A percentile compares a stretch with the other conserved stretches of the same genome.
phyloP scores from a whole-genome alignment of 768 basidiomycete species.

The Leucocoprinus sp. region DNA sequence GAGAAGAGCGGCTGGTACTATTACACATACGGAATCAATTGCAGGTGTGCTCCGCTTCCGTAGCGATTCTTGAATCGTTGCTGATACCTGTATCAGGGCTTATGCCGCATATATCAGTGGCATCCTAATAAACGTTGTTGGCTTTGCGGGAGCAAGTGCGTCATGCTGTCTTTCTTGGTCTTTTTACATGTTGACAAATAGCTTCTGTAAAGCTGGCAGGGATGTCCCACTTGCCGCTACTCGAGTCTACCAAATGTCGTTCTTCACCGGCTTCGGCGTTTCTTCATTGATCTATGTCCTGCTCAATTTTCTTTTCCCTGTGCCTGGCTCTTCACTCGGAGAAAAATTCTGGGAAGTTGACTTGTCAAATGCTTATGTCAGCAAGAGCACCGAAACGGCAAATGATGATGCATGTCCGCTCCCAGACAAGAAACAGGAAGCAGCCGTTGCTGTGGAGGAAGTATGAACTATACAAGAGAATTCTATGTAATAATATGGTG shows the following conservation, averaged over 20 bases:
- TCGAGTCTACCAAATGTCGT: conserved; percentile 69
- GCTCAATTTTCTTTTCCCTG: conserved; percentile 55
- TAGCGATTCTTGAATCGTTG: conserved; percentile 9
- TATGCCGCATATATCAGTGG: conserved; percentile 64
- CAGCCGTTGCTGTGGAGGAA: too few species aligned
- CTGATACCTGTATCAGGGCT: conserved; percentile 29
- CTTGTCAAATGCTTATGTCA: conserved; percentile 24
- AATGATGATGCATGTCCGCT: too few species aligned
- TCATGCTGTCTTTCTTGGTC: conserved; percentile 10
- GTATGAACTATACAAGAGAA: too few species aligned
- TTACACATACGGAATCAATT: conserved; percentile 69
- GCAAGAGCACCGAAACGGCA: background rate
- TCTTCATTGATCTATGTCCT: conserved; percentile 56
- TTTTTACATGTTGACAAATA: conserved; percentile 2
- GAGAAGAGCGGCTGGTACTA: conserved; percentile 59
- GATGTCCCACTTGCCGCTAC: conserved; percentile 60
- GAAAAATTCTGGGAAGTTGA: conserved; percentile 49
- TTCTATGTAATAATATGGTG: too few species aligned
- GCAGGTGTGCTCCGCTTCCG: conserved; percentile 34
- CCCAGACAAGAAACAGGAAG: too few species aligned
- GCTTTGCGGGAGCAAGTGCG: conserved; percentile 69
- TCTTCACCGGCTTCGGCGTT: conserved; percentile 77
- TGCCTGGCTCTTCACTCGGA: conserved; percentile 33
- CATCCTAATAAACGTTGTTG: conserved; percentile 76
- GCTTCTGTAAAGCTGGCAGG: conserved; percentile 35